Percentiles rank a stretch among this genome's conserved stretches.
Evolutionary conservation across 768 basidiomycete species (phyloP).

Genomic region (Russula sp.): DNA sequence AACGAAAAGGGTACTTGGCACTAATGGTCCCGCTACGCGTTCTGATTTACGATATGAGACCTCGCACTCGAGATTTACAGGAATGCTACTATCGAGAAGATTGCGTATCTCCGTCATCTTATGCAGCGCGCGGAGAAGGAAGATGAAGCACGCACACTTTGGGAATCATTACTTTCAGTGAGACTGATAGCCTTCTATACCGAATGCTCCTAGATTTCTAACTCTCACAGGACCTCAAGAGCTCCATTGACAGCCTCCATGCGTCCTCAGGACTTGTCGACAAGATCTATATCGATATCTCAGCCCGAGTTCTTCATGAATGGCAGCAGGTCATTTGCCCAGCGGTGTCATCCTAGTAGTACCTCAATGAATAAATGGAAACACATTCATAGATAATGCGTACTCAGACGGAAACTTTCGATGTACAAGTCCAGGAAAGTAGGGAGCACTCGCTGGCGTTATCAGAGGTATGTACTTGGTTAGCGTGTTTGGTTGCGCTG

Average conservation of each 20-base stretch:
- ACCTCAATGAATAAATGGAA: neutral
- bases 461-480: constrained; percentile 4
- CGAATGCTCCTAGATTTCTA: neutral
- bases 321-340: constrained; percentile 6
- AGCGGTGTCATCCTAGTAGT: neutral
- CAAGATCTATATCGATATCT: constrained; percentile 6
- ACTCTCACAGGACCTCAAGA: constrained; percentile 5
- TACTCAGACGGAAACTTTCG: constrained; percentile 4
- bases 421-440: constrained; percentile 11
- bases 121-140: constrained; percentile 8
- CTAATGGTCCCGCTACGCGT: too few relatives aligned
- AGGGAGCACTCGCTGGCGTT: constrained; percentile 5
- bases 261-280: neutral
- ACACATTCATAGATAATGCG: neutral
- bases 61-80: constrained; percentile 19
- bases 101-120: constrained; percentile 18
- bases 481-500: neutral
- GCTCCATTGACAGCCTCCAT: constrained; percentile 5
- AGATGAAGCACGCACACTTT: neutral
- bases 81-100: constrained; percentile 20
- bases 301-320: constrained; percentile 6
- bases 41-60: constrained; percentile 1
- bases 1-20: constrained; percentile 13
- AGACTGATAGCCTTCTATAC: neutral
- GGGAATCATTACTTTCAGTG: constrained; percentile 14